Evolutionary conservation across 2,329 filamentous ascomycete species (phyloP), one percentile per base, ranked within the genome.

Genomic region (Nemania sp.): DNA sequence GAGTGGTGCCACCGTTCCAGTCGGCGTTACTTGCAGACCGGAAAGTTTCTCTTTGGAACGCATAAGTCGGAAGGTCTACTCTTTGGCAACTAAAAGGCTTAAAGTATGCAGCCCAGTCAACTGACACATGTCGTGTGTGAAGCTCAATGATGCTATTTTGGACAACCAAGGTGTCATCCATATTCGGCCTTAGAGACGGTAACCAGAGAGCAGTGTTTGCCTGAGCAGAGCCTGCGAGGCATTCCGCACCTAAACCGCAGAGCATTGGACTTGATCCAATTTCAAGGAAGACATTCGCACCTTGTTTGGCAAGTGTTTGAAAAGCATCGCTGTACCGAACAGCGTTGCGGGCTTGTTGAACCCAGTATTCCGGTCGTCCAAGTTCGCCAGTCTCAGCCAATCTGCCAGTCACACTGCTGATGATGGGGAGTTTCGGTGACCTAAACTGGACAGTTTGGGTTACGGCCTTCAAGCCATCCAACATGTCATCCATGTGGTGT

Each of bases 81-180:
- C 66, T 58, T 17, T 54, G 54, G 42, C 61, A 68, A 42, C 48
- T 56, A 49, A 66, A 66, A 3, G 65, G 64, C 17, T 56, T 36
- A 47, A 69, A 70, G 54, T 67, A 69, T 28, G 59, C 62, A 6
- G 23, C 15, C 70, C 69, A 72, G 52, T 69, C 52, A n/a, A 72
- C 52, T 3, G 46, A 22, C 8, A 68, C 56, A 33, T 65, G 54
- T 5, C 60, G 59, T 36, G 57, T 19, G 57, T 71, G 64, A n/a
- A 70, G 57, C 15, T 62, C 42, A 3, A 51, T 43, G 33, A 66
- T n/a, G 45, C 61, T 66, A 12, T 50, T 31, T 42, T 65, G 65
- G 12, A 69, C 40, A 12, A 52, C 37, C 31, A 42, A 43, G 9
- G 49, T 40, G 31, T 36, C 44, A 36, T 61, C 56, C 34, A 61